Evolutionary conservation across 208 protist genomes (phyloP).

Genomic region (Trypanosoma melophagium): DNA sequence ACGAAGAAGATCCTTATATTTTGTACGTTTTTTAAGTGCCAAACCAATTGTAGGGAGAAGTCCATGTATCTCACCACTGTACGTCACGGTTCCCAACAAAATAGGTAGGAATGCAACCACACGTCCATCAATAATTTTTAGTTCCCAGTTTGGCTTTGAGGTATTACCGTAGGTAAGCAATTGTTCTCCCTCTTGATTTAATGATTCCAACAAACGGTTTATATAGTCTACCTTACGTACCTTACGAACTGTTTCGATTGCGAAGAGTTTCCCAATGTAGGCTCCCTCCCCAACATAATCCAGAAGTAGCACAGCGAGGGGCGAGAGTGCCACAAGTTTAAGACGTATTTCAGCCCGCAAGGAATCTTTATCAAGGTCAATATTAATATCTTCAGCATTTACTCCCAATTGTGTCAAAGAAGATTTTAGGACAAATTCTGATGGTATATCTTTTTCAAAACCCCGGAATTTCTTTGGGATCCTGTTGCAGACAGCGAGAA

Average conservation of each 20-base stretch:
- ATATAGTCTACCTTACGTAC: constrained; percentile 82
- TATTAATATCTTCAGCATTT: constrained; percentile 65
- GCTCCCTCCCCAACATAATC: constrained; percentile 78
- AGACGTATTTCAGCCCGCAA: constrained; percentile 47
- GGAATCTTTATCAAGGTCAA: constrained; percentile 47
- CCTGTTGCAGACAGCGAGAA: constrained; percentile 35
- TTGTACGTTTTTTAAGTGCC: constrained; percentile 60
- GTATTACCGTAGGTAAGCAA: constrained; percentile 74
- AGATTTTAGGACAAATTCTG: constrained; percentile 85
- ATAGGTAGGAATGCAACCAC: constrained; percentile 86
- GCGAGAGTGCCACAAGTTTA: constrained; percentile 70
- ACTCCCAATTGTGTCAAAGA: constrained; percentile 91
- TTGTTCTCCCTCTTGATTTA: constrained; percentile 70
- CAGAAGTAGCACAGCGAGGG: constrained; percentile 84
- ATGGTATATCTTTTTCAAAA: constrained; percentile 47
- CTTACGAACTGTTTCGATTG: constrained; percentile 61
- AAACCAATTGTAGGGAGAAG: constrained; percentile 86
- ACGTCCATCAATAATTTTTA: constrained; percentile 79
- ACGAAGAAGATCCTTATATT: constrained; percentile 85
- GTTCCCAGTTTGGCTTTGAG: constrained; percentile 63
- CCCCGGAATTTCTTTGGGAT: constrained; percentile 85
- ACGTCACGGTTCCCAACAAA: constrained; percentile 75
- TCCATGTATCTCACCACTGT: constrained; percentile 79
- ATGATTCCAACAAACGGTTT: constrained; percentile 54
- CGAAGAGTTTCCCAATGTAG: constrained; percentile 89